Base-by-base conservation (phyloP, 2,329 filamentous ascomycete genomes). In the Aspergillus amoenus region DNA sequence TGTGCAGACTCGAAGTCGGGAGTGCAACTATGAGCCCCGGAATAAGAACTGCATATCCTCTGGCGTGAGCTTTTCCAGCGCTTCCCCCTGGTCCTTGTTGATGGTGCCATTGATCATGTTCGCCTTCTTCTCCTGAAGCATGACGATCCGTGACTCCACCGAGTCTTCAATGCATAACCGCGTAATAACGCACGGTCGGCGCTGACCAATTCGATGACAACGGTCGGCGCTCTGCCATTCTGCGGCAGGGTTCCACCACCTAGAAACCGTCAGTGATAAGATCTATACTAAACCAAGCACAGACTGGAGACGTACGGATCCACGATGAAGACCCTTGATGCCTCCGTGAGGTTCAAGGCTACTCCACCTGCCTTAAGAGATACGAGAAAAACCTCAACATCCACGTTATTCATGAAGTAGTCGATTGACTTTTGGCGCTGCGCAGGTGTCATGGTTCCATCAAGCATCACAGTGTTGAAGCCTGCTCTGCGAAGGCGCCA, bases 241-340 rank as follows among this genome's bases (percentile, higher is more conserved):
- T 0, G 93, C 93, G n/a, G 93, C 93, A n/a, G 94, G 94, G 66
- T 97, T 97, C 94, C 94, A 99, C 94, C 94, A 97, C 65, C 89
- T 92, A 64, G 37, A 60, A 32, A 58, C 24, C 4, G 73, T 73
- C 46, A 62, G 56, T 37, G 43, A 66, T 39, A 22, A n/a, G n/a
- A 18, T 8, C 17, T 32, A 22, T 43, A n/a, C 18, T 32, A n/a
- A 15, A 15, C 12, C 27, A 27, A 27, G 15, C n/a, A 24, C 8
- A 22, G 24, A 18, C 11, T 32, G 32, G 41, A 42, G 43, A 88
- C 89, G 84, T 85, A 93, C 81, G 94, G 94, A 68, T 99, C 94
- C 57, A 97, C 87, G 60, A 97, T 97, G 74, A 96, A 97, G 9
- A 99, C 94, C 48, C 91, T 84, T 2, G 91, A 96, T 0, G 94